Conservation (phyloP, 192 early-diverging fungal species). For the Funneliformis geosporum region DNA sequence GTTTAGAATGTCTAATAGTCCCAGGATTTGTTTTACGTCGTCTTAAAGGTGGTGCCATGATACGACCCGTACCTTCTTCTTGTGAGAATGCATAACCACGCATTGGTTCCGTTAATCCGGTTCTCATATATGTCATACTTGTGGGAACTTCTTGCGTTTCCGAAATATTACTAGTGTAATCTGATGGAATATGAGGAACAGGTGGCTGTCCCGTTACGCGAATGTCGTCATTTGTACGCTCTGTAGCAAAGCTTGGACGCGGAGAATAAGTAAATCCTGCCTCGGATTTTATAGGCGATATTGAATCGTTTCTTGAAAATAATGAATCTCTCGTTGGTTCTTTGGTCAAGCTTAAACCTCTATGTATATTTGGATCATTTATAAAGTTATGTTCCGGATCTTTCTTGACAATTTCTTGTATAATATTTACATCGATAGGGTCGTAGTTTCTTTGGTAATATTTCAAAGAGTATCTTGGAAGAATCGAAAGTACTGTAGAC, state of each 20-base stretch:
- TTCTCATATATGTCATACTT: slow-evolving; percentile 29
- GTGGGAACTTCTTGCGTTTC: not conserved
- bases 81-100: slow-evolving; percentile 34
- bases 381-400: slow-evolving; percentile 15
- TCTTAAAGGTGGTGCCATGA: slow-evolving; percentile 42
- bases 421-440: slow-evolving; percentile 62
- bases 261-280: not conserved
- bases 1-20: slow-evolving; percentile 17
- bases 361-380: not conserved
- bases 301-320: not conserved
- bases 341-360: not conserved
- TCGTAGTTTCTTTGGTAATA: slow-evolving; percentile 58
- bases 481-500: slow-evolving; percentile 61
- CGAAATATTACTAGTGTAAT: not conserved
- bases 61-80: slow-evolving; percentile 29
- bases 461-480: slow-evolving; percentile 67
- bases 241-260: slow-evolving; percentile 14
- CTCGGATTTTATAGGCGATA: not conserved
- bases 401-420: slow-evolving; percentile 48
- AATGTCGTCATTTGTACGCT: not conserved
- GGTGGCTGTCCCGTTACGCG: no score
- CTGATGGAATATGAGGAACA: no score
- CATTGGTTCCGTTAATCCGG: slow-evolving; percentile 25
- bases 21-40: not conserved
- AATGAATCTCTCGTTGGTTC: not conserved